phyloP scores from a whole-genome alignment of 768 basidiomycete species.

The Leucogyrophana mollusca region DNA sequence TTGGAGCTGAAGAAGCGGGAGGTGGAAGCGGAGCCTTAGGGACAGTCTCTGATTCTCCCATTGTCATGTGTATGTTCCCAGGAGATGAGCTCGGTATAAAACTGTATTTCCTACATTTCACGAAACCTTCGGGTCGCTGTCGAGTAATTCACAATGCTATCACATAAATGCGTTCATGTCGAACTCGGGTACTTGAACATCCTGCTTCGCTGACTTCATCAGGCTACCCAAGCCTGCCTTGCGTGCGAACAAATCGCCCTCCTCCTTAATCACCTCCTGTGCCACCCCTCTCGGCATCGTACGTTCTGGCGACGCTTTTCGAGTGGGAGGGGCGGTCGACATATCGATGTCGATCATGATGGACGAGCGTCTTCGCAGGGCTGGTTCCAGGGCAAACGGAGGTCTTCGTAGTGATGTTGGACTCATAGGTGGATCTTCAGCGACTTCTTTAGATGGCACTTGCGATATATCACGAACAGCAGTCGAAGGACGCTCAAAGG shows the following conservation, averaged over 20 bases:
- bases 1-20: conserved; percentile 90
- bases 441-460: not conserved
- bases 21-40: conserved; percentile 55
- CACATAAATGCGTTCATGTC: conserved; percentile 79
- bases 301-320: conserved; percentile 48
- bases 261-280: conserved; percentile 39
- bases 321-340: conserved; percentile 56
- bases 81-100: conserved; percentile 8
- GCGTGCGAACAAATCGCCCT: conserved; percentile 61
- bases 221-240: conserved; percentile 79
- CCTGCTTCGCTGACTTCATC: conserved; percentile 89
- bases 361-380: conserved; percentile 61
- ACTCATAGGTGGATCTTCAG: conserved; percentile 36
- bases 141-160: conserved; percentile 12
- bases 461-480: conserved; percentile 15
- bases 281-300: conserved; percentile 14
- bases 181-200: conserved; percentile 84
- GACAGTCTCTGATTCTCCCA: not conserved
- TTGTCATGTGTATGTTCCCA: conserved; percentile 10
- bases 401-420: conserved; percentile 43
- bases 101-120: not conserved
- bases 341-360: conserved; percentile 92
- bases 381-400: conserved; percentile 49
- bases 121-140: not conserved
- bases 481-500: conserved; percentile 77